These are phyloP conservation scores for Coprinopsis strossmayeri DNA, from an alignment of 768 basidiomycete genomes.

Conservation along the genomic window DNA sequence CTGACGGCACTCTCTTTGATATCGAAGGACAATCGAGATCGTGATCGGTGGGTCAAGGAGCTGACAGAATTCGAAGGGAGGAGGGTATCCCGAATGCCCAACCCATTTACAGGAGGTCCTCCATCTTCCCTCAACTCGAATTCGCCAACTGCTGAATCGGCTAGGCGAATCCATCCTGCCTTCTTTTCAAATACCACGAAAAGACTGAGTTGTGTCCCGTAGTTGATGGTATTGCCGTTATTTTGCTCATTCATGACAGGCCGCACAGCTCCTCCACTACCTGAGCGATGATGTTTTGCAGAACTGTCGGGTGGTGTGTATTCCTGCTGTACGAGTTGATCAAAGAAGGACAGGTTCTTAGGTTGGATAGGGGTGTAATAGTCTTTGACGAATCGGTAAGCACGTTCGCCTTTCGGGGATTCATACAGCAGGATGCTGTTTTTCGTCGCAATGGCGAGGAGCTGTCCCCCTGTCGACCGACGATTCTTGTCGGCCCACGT, in stretches of 20 bases:
- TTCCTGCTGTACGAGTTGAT: slow-evolving; percentile 53
- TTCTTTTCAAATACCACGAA: slow-evolving; percentile 87
- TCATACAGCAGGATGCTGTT: slow-evolving; percentile 70
- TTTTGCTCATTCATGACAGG: slow-evolving; percentile 17
- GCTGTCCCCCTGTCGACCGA: slow-evolving; percentile 36
- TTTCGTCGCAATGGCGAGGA: slow-evolving; percentile 75
- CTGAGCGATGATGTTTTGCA: slow-evolving; percentile 34
- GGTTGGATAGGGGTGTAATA: slow-evolving; percentile 75
- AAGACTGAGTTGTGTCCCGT: slow-evolving; percentile 70
- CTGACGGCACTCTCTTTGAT: slow-evolving; percentile 25
- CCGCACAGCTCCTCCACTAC: slow-evolving; percentile 34
- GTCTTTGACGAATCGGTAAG: slow-evolving; percentile 83
- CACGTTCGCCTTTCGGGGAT: slow-evolving; percentile 75
- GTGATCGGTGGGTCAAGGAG: slow-evolving; percentile 19
- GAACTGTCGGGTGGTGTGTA: slow-evolving; percentile 31
- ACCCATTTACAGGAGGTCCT: slow-evolving; percentile 17
- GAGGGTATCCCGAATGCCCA: slow-evolving; percentile 4
- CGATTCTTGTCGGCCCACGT: slow-evolving; percentile 58
- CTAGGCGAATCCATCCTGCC: slow-evolving; percentile 74
- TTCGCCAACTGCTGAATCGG: slow-evolving; percentile 77
- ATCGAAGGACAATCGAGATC: slow-evolving; percentile 26
- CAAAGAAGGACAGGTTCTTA: slow-evolving; percentile 61
- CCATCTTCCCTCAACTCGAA: slow-evolving; percentile 53
- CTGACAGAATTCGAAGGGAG: slow-evolving; percentile 8
- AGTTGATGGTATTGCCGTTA: slow-evolving; percentile 29